Conservation (phyloP, 1,284 basidiomycete species). For the Heterobasidion annosum region DNA sequence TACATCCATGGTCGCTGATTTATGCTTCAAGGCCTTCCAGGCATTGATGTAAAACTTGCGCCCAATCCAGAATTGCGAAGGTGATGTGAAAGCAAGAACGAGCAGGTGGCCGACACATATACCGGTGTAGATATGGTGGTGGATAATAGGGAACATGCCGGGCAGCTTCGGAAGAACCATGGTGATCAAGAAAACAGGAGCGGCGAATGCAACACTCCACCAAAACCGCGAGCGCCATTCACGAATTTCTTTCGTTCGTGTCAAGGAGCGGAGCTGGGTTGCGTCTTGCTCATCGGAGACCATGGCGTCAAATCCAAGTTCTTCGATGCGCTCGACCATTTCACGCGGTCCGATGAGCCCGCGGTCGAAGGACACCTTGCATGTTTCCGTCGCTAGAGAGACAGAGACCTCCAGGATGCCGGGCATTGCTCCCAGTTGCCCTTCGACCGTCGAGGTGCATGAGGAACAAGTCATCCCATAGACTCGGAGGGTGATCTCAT, state of each 20-base stretch:
- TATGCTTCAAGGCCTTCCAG: slow-evolving; percentile 86
- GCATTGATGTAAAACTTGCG: slow-evolving; percentile 83
- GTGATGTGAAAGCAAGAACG: slow-evolving; percentile 80
- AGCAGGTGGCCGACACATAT: slow-evolving; percentile 83
- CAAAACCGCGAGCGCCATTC: slow-evolving; percentile 85
- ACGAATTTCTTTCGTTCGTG: slow-evolving; percentile 85
- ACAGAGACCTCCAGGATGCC: slow-evolving; percentile 72
- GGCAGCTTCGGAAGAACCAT: slow-evolving; percentile 83
- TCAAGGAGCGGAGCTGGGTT: slow-evolving; percentile 86
- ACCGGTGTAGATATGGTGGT: slow-evolving; percentile 43
- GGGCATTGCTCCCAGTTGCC: slow-evolving; percentile 57
- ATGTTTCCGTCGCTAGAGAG: slow-evolving; percentile 66
- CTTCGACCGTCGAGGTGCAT: slow-evolving; percentile 76
- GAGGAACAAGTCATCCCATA: slow-evolving; percentile 90
- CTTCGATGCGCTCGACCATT: slow-evolving; percentile 81
- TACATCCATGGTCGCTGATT: slow-evolving; percentile 93
- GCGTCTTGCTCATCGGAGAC: slow-evolving; percentile 76
- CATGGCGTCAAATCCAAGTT: slow-evolving; percentile 87
- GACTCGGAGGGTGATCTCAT: slow-evolving; percentile 67
- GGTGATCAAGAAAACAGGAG: slow-evolving; percentile 88
- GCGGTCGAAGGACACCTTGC: slow-evolving; percentile 73
- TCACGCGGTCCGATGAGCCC: slow-evolving; percentile 70
- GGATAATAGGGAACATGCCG: slow-evolving; percentile 42
- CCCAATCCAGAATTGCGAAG: slow-evolving; percentile 92
- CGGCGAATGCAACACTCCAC: slow-evolving; percentile 70